phyloP scores from a whole-genome alignment of 2,329 filamentous ascomycete species.

The Scedosporium minutisporum region DNA sequence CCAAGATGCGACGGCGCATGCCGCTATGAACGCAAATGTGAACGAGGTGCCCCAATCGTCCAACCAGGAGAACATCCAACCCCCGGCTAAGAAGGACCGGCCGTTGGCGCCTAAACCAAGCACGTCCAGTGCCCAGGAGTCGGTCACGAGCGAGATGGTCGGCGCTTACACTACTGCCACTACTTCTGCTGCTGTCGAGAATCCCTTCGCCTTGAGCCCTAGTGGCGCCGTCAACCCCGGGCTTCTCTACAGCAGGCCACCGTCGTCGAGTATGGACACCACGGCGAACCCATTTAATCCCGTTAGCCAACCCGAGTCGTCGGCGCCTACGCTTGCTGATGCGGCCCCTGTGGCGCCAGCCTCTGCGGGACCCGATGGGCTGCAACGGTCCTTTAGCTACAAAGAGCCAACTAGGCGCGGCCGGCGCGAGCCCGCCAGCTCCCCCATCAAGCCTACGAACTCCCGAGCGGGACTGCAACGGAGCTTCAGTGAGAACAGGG shows the following conservation, averaged over 20 bases:
- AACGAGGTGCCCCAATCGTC: slow-evolving; percentile 12
- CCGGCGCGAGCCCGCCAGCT: slow-evolving; percentile 33
- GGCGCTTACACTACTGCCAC: slow-evolving; percentile 19
- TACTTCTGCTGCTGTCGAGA: slow-evolving; percentile 23
- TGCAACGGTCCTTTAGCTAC: slow-evolving; percentile 35
- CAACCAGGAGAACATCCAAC: slow-evolving; percentile 26
- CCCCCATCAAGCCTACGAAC: slow-evolving; percentile 39
- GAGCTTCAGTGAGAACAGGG: slow-evolving; percentile 44
- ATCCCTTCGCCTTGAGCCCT: slow-evolving; percentile 40
- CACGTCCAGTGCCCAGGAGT: slow-evolving; percentile 16
- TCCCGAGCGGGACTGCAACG: slow-evolving; percentile 39
- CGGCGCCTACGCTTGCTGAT: slow-evolving; percentile 1
- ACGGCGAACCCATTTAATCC: slow-evolving; percentile 14
- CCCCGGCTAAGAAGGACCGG: slow-evolving; percentile 29
- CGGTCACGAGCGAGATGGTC: slow-evolving; percentile 18
- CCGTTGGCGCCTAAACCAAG: slow-evolving; percentile 41
- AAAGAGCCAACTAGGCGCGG: slow-evolving; percentile 30
- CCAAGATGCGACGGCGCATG: slow-evolving; percentile 31
- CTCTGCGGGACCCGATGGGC: slow-evolving; percentile 15
- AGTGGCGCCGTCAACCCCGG: slow-evolving; percentile 48
- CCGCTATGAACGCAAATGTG: not conserved
- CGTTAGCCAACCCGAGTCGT: slow-evolving; percentile 9
- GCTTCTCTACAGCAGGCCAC: slow-evolving; percentile 44
- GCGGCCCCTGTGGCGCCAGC: slow-evolving; percentile 5
- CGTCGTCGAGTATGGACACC: slow-evolving; percentile 35